These are phyloP conservation scores for Metschnikowia santaceciliae DNA, from an alignment of 805 yeast genomes.

Conservation along the genomic window DNA sequence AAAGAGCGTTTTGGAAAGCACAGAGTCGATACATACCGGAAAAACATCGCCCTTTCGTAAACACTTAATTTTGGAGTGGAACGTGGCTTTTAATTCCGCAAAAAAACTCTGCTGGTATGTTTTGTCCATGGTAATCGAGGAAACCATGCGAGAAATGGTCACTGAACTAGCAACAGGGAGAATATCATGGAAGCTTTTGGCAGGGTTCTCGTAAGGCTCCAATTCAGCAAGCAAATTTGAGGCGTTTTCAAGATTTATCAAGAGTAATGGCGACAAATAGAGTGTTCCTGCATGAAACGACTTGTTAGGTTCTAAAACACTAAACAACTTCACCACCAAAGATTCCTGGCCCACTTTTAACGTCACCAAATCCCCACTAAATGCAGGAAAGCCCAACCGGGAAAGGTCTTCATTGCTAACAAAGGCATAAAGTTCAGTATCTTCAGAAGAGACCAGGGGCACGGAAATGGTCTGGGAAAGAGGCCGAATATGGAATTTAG, in stretches of 20 bases:
- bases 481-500: constrained; percentile 23
- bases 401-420: constrained; percentile 49
- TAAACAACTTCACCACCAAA: constrained; percentile 41
- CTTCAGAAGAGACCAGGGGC: constrained; percentile 27
- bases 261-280: constrained; percentile 61
- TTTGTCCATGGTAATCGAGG: constrained; percentile 65
- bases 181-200: constrained; percentile 21
- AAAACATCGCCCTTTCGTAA: constrained; percentile 64
- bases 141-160: constrained; percentile 61
- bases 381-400: constrained; percentile 49
- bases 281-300: constrained; percentile 34
- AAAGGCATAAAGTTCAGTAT: constrained; percentile 35
- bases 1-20: constrained; percentile 55
- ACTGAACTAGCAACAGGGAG: constrained; percentile 57
- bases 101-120: constrained; percentile 58
- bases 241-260: constrained; percentile 45
- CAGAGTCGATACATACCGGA: constrained; percentile 73
- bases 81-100: constrained; percentile 55
- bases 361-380: constrained; percentile 64
- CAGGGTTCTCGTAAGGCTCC: constrained; percentile 14
- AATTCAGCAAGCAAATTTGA: constrained; percentile 15
- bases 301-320: constrained; percentile 62
- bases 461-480: constrained; percentile 27
- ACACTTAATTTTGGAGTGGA: constrained; percentile 55
- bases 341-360: constrained; percentile 17